Conservation (phyloP, 139 green algal genomes). For the Auxenochlorella pyrenoidosa region DNA sequence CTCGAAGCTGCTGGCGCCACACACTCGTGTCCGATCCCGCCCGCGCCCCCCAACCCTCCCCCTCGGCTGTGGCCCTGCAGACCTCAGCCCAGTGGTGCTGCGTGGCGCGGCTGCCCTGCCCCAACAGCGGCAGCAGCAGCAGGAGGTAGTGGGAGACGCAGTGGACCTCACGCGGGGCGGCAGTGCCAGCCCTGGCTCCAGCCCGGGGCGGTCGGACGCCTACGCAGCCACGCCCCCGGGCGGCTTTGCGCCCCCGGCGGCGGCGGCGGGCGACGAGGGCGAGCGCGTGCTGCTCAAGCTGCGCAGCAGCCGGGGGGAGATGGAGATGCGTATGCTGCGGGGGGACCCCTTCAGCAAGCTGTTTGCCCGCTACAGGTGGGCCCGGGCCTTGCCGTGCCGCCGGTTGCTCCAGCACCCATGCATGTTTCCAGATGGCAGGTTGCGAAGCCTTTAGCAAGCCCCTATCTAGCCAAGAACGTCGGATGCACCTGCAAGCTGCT, state of each 20-base stretch:
- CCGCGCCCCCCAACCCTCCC: too few species aligned
- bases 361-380: conserved; percentile 40
- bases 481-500: too few species aligned
- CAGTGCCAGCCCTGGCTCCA: background rate
- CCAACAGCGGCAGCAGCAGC: background rate
- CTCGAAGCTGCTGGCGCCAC: too few species aligned
- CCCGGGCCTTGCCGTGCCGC: background rate
- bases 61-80: background rate
- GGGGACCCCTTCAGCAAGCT: conserved; percentile 39
- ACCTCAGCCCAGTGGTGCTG: background rate
- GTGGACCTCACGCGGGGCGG: background rate
- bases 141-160: background rate
- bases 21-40: too few species aligned
- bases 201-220: background rate
- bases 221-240: too few species aligned
- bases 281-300: conserved; percentile 17
- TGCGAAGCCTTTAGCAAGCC: background rate
- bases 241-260: background rate
- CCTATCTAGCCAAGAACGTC: too few species aligned
- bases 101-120: background rate
- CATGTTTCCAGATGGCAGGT: background rate
- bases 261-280: background rate
- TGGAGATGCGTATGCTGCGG: conserved; percentile 33
- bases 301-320: conserved; percentile 17
- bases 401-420: background rate